Evolutionary conservation across 2,329 filamentous ascomycete species (phyloP).

Genomic region (Phialophora tarda): DNA sequence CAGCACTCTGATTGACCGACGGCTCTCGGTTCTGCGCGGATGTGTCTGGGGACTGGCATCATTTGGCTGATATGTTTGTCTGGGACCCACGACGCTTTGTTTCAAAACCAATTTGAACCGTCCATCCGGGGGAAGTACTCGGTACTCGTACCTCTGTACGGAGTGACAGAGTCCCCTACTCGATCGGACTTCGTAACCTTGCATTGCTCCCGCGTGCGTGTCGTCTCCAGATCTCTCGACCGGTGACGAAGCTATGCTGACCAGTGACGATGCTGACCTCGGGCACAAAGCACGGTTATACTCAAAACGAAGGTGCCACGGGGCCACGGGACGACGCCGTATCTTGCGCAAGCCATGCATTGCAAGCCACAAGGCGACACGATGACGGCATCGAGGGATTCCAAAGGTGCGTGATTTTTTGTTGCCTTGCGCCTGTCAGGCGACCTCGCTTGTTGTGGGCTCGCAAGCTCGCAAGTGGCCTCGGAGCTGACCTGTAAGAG

Average conservation of each 20-base stretch:
- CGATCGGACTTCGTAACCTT: not conserved
- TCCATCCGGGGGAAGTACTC: not conserved
- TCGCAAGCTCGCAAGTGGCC: conserved; percentile 10
- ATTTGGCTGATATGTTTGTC: conserved; percentile 3
- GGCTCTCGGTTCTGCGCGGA: conserved; percentile 23
- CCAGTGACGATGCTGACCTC: conserved; percentile 19
- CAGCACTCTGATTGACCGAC: conserved; percentile 18
- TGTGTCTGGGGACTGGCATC: not conserved
- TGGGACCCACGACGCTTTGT: not conserved
- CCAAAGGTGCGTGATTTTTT: conserved; percentile 30
- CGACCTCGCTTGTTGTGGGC: conserved; percentile 19
- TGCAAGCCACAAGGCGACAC: conserved; percentile 4
- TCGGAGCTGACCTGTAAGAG: conserved; percentile 13
- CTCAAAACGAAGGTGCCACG: conserved; percentile 2
- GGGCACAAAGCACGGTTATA: conserved; percentile 1
- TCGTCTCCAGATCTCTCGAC: conserved; percentile 22
- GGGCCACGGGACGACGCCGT: conserved; percentile 25
- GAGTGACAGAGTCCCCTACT: too few relatives aligned
- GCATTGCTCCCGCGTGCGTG: conserved; percentile 18
- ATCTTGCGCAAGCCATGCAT: conserved; percentile 24
- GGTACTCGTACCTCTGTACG: not conserved
- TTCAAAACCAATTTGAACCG: not conserved
- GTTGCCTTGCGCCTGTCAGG: conserved; percentile 18
- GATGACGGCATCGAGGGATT: conserved; percentile 32
- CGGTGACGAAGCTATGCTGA: conserved; percentile 16